Percentiles rank a stretch among this genome's conserved stretches.
Conservation (phyloP, 2,329 filamentous ascomycete genomes). For the Colletotrichum shisoi region DNA sequence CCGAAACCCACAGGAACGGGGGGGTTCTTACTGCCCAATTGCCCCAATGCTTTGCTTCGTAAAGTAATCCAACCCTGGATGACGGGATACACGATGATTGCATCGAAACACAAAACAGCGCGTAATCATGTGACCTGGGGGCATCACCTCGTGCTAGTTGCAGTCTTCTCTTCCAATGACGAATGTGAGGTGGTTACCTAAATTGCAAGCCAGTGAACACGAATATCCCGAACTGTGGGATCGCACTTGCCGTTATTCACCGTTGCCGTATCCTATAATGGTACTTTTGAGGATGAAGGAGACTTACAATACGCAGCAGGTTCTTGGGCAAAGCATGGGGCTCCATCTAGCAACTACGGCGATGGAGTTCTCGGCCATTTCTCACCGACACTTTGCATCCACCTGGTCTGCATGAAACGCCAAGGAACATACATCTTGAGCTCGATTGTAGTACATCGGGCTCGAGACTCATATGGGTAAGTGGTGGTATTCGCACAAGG, state of each 20-base stretch:
- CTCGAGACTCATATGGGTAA: neutral
- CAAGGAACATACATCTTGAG: constrained; percentile 6
- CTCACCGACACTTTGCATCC: constrained; percentile 33
- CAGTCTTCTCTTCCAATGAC: neutral
- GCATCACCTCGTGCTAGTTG: neutral
- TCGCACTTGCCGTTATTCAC: neutral
- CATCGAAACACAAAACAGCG: too few species aligned
- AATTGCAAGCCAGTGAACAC: too few species aligned
- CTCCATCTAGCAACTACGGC: neutral
- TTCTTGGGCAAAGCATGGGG: neutral
- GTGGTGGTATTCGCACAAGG: neutral
- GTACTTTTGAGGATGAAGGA: neutral
- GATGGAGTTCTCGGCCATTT: constrained; percentile 8
- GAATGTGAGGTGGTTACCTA: neutral
- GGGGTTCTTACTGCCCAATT: constrained; percentile 2
- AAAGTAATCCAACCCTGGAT: neutral
- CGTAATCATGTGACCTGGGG: neutral
- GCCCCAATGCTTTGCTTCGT: constrained; percentile 4
- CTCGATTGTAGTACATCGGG: neutral
- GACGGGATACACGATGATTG: neutral
- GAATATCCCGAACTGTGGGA: too few species aligned
- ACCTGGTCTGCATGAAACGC: constrained; percentile 9
- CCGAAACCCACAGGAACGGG: constrained; percentile 7
- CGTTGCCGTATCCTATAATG: too few species aligned
- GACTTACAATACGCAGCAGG: neutral